Evolutionary conservation across 805 yeast genomes (phyloP), one percentile per base, ranked within the genome.

Genomic region (Danielia reshetovae): DNA sequence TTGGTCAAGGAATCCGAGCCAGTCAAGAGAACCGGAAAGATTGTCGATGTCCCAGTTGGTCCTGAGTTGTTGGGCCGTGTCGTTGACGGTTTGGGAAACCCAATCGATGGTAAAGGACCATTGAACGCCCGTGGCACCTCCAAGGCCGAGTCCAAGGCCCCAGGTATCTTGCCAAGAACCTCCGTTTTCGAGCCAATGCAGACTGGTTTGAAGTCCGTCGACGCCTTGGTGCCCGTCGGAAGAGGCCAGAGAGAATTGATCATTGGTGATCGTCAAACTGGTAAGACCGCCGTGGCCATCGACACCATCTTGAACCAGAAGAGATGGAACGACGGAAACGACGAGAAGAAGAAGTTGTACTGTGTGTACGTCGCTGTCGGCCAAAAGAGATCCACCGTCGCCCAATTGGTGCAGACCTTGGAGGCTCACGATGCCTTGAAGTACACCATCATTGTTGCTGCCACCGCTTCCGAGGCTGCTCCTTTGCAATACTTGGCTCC

Each of bases 241-340:
- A 93, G 98, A 85, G 98, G 98, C 72, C 98, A 93, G 78, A 93
- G 98, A 86, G 98, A 93, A 80, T 78, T 93, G 85, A 90, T 90
- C 63, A 90, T 90, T 68, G 98, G 98, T 83, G 98, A 90, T 74
- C 90, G 98, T 81, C 98, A 93, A 79, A 93, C 98, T 62, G 98
- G 98, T 84, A 93, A 93, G 81, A 93, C 98, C 65, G 96, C 97
- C 51, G 96, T 93, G 59, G 98, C 97, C 58, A 70, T 93, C 57
- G 98, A 93, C 72, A 81, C 99, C 74, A 93, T 93, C 65, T 81
- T 93, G 65, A 93, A 93, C 78, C 99, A 93, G 77, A 93, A 90
- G 85, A 85, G 95, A 75, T 87, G 97, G 95, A 93, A 93, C 82
- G 70, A 76, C 57, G 96, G 95, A 72, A 39, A 73, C 47, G 97